Conservation (phyloP, 306 rosid genomes). For the Vicia villosa region DNA sequence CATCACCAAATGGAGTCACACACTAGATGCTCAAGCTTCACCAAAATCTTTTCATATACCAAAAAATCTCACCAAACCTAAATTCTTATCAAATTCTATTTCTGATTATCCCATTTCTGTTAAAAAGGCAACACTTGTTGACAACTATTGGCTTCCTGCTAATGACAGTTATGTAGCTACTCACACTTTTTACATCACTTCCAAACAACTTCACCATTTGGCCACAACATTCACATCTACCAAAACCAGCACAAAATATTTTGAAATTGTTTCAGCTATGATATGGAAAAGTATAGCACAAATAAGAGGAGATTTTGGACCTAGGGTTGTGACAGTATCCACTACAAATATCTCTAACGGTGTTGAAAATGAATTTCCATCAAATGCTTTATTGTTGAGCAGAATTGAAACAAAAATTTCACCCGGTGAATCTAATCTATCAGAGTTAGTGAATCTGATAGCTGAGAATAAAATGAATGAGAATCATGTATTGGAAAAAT, state of each 20-base stretch:
- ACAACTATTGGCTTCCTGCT: constrained; percentile 49
- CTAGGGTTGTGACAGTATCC: constrained; percentile 55
- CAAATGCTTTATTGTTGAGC: constrained; percentile 53
- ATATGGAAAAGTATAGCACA: constrained; percentile 63
- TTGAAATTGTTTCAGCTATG: constrained; percentile 59
- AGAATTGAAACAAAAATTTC: constrained; percentile 44
- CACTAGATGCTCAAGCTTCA: constrained; percentile 44
- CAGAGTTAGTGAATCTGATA: constrained; percentile 51
- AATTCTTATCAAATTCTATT: constrained; percentile 10
- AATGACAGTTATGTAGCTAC: constrained; percentile 42
- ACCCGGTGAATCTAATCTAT: constrained; percentile 38
- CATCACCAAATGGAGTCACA: constrained; percentile 58
- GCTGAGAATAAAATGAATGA: constrained; percentile 43
- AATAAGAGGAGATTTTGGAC: constrained; percentile 38
- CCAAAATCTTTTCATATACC: constrained; percentile 39
- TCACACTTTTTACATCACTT: constrained; percentile 50
- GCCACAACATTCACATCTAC: constrained; percentile 6
- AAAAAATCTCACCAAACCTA: background rate
- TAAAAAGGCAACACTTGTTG: constrained; percentile 40
- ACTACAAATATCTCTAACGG: constrained; percentile 21
- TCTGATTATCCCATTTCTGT: constrained; percentile 38
- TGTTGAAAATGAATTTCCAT: constrained; percentile 40
- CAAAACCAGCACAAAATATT: constrained; percentile 9
- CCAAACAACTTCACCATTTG: constrained; percentile 48
- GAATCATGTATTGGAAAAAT: constrained; percentile 39